Conservation (phyloP, 129 eudicot species). For the Pittosporum tobira region DNA sequence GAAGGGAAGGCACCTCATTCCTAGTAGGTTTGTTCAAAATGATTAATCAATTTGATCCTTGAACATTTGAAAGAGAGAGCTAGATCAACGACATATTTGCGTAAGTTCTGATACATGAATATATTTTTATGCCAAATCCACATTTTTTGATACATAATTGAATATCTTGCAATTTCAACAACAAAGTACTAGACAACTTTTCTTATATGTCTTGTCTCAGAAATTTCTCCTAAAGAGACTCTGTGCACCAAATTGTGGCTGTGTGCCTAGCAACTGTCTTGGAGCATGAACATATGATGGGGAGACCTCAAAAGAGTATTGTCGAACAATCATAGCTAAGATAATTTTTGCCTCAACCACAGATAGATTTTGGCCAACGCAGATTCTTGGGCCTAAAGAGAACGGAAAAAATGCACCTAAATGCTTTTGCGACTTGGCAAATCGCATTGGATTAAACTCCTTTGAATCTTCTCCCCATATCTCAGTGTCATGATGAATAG, state of each 20-base stretch:
- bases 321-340: slow-evolving; percentile 27
- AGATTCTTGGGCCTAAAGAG: slow-evolving; percentile 38
- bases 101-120: no score
- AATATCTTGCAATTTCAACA: neutral
- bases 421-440: slow-evolving; percentile 28
- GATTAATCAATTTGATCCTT: no score
- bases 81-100: no score
- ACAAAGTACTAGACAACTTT: neutral
- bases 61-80: no score
- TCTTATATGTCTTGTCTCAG: neutral
- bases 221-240: slow-evolving; percentile 19
- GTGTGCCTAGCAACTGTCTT: slow-evolving; percentile 14
- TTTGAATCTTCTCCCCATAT: slow-evolving; percentile 52
- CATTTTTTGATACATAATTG: no score
- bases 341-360: slow-evolving; percentile 38
- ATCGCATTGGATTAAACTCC: slow-evolving; percentile 44
- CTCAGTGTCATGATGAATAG: slow-evolving; percentile 37
- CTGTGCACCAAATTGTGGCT: slow-evolving; percentile 42
- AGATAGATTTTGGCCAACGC: slow-evolving; percentile 50
- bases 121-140: no score
- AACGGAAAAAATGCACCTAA: slow-evolving; percentile 45
- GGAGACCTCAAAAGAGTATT: slow-evolving; percentile 15
- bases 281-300: slow-evolving; percentile 38
- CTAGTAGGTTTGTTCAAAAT: no score
- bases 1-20: no score